Conservation (phyloP, 192 early-diverging fungal genomes). For the Backusella mclennaniae region DNA sequence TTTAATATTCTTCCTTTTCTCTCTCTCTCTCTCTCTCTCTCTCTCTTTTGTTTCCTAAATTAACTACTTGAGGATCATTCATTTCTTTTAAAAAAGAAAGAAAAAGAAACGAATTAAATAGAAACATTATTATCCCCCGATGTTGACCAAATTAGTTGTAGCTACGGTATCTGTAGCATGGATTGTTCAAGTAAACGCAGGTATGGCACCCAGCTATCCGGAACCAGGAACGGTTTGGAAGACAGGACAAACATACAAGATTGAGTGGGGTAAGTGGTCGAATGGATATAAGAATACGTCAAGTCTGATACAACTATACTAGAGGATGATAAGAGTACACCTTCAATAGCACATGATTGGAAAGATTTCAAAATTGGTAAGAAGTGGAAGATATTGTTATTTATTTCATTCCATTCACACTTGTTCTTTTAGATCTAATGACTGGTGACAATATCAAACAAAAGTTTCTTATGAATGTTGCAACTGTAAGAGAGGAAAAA, state of each 20-base stretch:
- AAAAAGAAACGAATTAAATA: not conserved
- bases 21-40: not conserved
- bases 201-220: slow-evolving; percentile 32
- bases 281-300: not conserved
- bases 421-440: slow-evolving; percentile 34
- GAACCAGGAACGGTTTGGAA: slow-evolving; percentile 35
- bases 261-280: slow-evolving; percentile 28
- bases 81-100: not conserved
- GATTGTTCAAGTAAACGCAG: slow-evolving; percentile 4
- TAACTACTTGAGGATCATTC: not conserved
- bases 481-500: slow-evolving; percentile 20
- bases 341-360: slow-evolving; percentile 14
- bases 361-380: slow-evolving; percentile 34
- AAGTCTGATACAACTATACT: not conserved
- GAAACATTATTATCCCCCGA: not conserved
- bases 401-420: not conserved
- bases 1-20: not conserved
- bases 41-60: not conserved
- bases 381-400: not conserved
- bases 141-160: not conserved
- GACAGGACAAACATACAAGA: slow-evolving; percentile 18
- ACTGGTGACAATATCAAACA: slow-evolving; percentile 38
- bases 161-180: slow-evolving; percentile 5
- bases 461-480: slow-evolving; percentile 22
- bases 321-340: slow-evolving; percentile 19